Evolutionary conservation across 2,329 filamentous ascomycete genomes (phyloP), one percentile per base, ranked within the genome.

Genomic region (Calonectria hongkongensis): DNA sequence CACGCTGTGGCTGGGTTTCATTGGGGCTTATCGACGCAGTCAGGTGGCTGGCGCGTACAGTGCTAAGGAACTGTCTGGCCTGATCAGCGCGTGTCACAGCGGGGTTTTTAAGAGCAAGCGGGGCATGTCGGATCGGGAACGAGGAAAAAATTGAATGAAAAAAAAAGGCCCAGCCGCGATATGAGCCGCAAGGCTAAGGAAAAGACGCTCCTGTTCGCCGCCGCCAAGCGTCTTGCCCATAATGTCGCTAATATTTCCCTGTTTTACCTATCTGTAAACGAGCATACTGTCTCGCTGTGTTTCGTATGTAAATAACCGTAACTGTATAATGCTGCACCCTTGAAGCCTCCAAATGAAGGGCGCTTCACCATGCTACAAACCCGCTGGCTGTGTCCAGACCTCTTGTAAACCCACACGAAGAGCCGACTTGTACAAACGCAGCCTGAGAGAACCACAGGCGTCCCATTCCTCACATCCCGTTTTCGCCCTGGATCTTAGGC

Each of bases 101-200:
- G 74, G 73, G 68, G 70, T 51, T 51, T 71, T 58, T 60, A 48
- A 56, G 9, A 62, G 54, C 51, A 76, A 71, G 78, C 78, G 78
- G 78, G 78, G 78, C 78, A 74, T 69, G 36, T 70, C 76, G 78
- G 75, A 50, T 70, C 74, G 76, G 74, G 73, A 75, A 51, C 10
- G 69, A 67, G 65, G 58, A 71, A 48, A 48, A 60, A 41, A 41
- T 36, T 13, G 33, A n/a, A 41, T 16, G 36, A 56, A 58, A 36
- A 36, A 36, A 36, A 36, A 36, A 36, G 33, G 3, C 1, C 33
- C 33, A 36, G 33, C 33, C 33, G 33, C 33, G 33, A 36, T 36
- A 36, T 36, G 33, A 12, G 33, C 33, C 10, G 33, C 33, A 3
- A 36, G 33, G 33, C 33, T 36, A 36, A 36, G 33, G 33, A 36